Conservation (phyloP, 2,329 filamentous ascomycete species). For the Lasiodiplodia sp. region DNA sequence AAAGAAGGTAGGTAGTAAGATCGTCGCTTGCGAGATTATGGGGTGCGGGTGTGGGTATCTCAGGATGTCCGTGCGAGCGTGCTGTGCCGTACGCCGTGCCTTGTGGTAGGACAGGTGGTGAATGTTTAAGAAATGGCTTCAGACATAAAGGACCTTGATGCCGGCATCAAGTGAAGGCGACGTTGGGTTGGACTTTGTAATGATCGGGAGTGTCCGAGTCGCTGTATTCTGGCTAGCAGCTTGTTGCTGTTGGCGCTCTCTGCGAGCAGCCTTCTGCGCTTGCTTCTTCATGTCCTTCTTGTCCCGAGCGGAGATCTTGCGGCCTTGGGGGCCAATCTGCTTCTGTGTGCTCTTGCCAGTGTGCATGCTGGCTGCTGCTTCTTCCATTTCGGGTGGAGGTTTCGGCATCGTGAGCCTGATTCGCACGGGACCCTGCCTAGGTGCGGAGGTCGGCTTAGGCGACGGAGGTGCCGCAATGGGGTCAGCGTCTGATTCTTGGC, state of each 20-base stretch:
- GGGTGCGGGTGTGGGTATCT: slow-evolving; percentile 24
- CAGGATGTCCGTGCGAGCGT: slow-evolving; percentile 19
- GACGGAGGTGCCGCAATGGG: slow-evolving; percentile 3
- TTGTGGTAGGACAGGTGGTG: neutral
- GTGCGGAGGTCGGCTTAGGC: slow-evolving; percentile 12
- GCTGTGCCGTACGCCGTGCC: slow-evolving; percentile 10
- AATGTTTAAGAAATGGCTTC: slow-evolving; percentile 6
- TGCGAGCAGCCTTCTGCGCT: slow-evolving; percentile 51
- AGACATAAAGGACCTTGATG: slow-evolving; percentile 28
- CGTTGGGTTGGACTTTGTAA: slow-evolving; percentile 23
- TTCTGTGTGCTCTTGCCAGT: slow-evolving; percentile 38
- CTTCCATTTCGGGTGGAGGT: slow-evolving; percentile 46
- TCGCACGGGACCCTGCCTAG: slow-evolving; percentile 24
- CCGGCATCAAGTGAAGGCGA: slow-evolving; percentile 27
- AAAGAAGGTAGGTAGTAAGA: slow-evolving; percentile 12
- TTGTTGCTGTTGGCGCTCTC: slow-evolving; percentile 40
- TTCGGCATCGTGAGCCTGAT: slow-evolving; percentile 35
- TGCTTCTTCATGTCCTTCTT: slow-evolving; percentile 51
- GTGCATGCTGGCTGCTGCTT: slow-evolving; percentile 28
- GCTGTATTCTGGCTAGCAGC: slow-evolving; percentile 1
- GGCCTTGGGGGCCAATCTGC: slow-evolving; percentile 43
- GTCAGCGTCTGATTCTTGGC: slow-evolving; percentile 19
- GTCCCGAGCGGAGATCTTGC: slow-evolving; percentile 42
- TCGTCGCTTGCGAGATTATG: slow-evolving; percentile 27
- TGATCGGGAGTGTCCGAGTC: slow-evolving; percentile 21